phyloP scores from a whole-genome alignment of 257 asterid species.

The Euphrasia confusa region DNA sequence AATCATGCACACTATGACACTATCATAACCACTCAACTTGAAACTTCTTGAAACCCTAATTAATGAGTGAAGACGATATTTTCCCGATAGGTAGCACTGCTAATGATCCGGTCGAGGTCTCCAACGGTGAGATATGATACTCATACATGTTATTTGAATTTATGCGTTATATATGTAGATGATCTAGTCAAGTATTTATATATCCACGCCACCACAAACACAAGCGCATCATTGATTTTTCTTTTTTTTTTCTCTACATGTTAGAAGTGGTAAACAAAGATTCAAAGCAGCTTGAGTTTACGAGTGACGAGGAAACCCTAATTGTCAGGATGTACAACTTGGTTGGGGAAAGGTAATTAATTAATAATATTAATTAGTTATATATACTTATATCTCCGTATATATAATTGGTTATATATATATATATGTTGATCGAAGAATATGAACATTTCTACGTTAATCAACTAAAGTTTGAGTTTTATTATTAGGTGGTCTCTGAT shows the following conservation, averaged over 20 bases:
- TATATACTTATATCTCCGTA: too few relatives aligned
- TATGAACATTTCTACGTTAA: not conserved
- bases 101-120: not conserved
- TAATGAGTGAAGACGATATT: slow-evolving; percentile 16
- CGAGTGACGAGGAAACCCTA: slow-evolving; percentile 48
- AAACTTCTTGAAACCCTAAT: slow-evolving; percentile 22
- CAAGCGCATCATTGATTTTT: not conserved
- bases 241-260: not conserved
- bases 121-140: slow-evolving; percentile 21
- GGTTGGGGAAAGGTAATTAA: slow-evolving; percentile 48
- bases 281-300: slow-evolving; percentile 29
- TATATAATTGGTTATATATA: too few relatives aligned
- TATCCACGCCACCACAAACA: not conserved
- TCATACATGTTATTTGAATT: not conserved
- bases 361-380: too few relatives aligned
- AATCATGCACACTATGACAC: too few relatives aligned
- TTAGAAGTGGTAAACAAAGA: slow-evolving; percentile 13
- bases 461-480: not conserved
- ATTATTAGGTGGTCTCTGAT: slow-evolving; percentile 42
- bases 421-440: not conserved
- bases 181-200: not conserved
- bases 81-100: slow-evolving; percentile 17
- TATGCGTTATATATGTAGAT: not conserved
- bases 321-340: slow-evolving; percentile 43
- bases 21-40: not conserved